phyloP scores from a whole-genome alignment of 1,139 yeast species.

The Spathaspora jeffriesii region DNA sequence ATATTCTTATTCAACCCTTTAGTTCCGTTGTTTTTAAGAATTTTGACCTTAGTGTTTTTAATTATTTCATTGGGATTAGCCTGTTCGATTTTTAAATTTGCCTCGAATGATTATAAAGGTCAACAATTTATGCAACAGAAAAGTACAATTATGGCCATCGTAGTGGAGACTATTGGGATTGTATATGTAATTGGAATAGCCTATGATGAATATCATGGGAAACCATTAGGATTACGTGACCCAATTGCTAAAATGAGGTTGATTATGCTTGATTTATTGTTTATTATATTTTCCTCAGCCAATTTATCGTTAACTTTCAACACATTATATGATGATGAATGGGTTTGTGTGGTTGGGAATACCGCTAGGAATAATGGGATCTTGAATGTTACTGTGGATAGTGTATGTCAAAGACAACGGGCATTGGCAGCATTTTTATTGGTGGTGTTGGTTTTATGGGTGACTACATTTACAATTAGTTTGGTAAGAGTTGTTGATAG shows the following conservation, averaged over 20 bases:
- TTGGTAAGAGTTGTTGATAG: conserved; percentile 78
- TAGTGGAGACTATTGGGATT: conserved; percentile 79
- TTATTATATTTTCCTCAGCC: conserved; percentile 93
- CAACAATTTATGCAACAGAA: conserved; percentile 70
- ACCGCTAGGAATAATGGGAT: conserved; percentile 16
- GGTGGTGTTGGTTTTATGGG: conserved; percentile 78
- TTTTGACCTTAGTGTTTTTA: conserved; percentile 64
- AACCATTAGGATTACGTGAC: conserved; percentile 86
- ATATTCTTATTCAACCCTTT: conserved; percentile 75
- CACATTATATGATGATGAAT: conserved; percentile 74
- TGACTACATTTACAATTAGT: conserved; percentile 80
- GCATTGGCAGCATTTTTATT: conserved; percentile 80
- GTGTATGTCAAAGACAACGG: conserved; percentile 78
- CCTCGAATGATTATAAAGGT: conserved; percentile 39
- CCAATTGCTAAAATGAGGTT: conserved; percentile 82
- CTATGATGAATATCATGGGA: conserved; percentile 88
- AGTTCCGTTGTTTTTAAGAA: conserved; percentile 74
- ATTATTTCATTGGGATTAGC: conserved; percentile 70
- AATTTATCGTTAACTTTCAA: conserved; percentile 84
- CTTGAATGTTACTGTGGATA: conserved; percentile 31
- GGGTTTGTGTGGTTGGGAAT: conserved; percentile 68
- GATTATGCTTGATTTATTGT: conserved; percentile 74
- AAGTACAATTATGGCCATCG: conserved; percentile 89
- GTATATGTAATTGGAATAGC: conserved; percentile 80
- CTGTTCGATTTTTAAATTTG: conserved; percentile 56